Conservation (phyloP, 768 basidiomycete genomes). For the Artomyces pyxidatus region DNA sequence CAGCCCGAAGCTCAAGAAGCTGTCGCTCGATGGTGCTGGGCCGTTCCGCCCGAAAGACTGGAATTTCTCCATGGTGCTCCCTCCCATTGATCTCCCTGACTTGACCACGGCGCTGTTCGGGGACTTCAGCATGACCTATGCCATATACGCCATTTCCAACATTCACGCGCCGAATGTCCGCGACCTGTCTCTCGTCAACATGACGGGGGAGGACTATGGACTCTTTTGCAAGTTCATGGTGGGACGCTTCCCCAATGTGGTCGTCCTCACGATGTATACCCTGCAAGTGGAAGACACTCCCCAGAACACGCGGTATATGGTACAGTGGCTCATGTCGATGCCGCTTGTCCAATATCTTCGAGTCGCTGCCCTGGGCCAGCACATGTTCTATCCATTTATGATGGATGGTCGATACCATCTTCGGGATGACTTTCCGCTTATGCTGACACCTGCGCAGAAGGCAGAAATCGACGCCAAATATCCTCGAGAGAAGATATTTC, state of each 20-base stretch:
- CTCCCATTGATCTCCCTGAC: constrained; percentile 38
- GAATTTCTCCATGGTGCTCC: constrained; percentile 16
- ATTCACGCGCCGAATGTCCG: constrained; percentile 50
- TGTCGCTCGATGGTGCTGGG: constrained; percentile 58
- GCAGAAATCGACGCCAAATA: not conserved
- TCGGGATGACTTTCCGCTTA: constrained; percentile 7
- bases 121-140: constrained; percentile 43
- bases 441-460: not conserved
- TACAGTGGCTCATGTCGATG: constrained; percentile 51
- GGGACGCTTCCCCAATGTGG: constrained; percentile 42
- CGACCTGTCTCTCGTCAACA: constrained; percentile 50
- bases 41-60: constrained; percentile 31
- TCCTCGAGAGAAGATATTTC: constrained; percentile 2
- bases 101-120: constrained; percentile 51
- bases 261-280: constrained; percentile 44
- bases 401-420: constrained; percentile 9
- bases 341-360: constrained; percentile 33
- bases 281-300: constrained; percentile 28
- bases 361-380: not conserved
- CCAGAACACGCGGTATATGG: constrained; percentile 24
- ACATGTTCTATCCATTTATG: constrained; percentile 1
- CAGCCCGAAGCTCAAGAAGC: constrained; percentile 36
- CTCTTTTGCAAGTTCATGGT: constrained; percentile 39
- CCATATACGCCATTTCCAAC: constrained; percentile 36
- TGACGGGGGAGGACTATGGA: constrained; percentile 43